Evolutionary conservation across 2,329 filamentous ascomycete species (phyloP), one percentile per base, ranked within the genome.

Genomic region (Phialophora expanda): DNA sequence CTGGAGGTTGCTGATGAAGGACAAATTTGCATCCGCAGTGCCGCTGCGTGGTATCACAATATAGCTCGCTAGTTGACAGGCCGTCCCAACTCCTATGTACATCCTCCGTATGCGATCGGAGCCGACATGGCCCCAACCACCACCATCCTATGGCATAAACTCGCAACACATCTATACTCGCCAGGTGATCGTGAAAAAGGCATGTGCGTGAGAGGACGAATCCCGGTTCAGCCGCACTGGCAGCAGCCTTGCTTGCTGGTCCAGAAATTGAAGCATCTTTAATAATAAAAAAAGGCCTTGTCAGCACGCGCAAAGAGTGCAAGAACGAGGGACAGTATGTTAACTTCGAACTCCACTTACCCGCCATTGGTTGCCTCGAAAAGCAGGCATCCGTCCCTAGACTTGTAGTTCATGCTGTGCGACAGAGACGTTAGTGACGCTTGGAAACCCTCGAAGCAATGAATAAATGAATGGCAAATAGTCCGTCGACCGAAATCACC

Each of bases 361-460:
- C 67, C 67, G 41, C 67, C 67, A n/a, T 7, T 38, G 41, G 67
- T 69, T 12, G 67, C 65, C n/a, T 65, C 44, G 24, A 51, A 67
- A 8, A 69, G 63, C 26, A 64, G 28, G 28, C 67, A 69, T 34
- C 67, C 67, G 14, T 69, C 62, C 38, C 62, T 58, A 2, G 67
- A 69, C 30, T 69, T 65, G 61, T 69, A 69, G 54, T 62, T 69
- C 20, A 63, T 26, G 56, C 67, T 67, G 56, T 38, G 24, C 28
- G 32, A n/a, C 44, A 41, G 26, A 56, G 32, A 54, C 26, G 44
- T 61, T 14, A 59, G 50, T 28, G 20, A 17, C 12, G 11, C 20
- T 9, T 55, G 51, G 6, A 24, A 14, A 28, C 48, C 12, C 24
- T 51, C 20, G 48, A 51, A 17, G 38, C 4, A 17, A 17, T 2